Evolutionary conservation across 345 rosid species (phyloP), one percentile per base, ranked within the genome.

Genomic region (Aquilaria malaccensis): DNA sequence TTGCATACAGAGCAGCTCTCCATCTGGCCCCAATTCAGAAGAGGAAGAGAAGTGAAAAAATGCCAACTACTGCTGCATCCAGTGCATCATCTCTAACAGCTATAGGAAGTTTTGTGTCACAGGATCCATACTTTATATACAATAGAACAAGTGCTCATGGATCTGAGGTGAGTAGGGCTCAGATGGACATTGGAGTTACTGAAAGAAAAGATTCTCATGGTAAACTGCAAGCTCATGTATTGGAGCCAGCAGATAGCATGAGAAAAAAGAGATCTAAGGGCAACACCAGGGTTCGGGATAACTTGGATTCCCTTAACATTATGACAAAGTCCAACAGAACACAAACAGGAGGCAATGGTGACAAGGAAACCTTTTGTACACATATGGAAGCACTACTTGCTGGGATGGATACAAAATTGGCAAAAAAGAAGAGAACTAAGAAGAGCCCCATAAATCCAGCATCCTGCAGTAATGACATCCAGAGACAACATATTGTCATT

Each of bases 241-340:
- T 74, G 31, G 59, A 58, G 54, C 76, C 73, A 66, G 71, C 33
- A 63, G 78, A 79, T 53, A 71, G 64, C 14, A 61, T 79, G 22
- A 71, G 72, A 53, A 87, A 77, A 71, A 85, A 81, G 72, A 82
- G 76, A 81, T 79, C 89, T 51, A 78, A 69, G 74, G 80, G 74
- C 51, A 75, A 71, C 58, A 75, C 84, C 47, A 77, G 76, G 56
- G 68, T 46, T 58, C 72, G 74, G 29, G 81, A 22, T 22, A 37
- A 72, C 66, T 58, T 71, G 62, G 73, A 77, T 68, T 81, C 95
- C 29, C 61, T 76, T 41, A 76, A 65, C 61, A 72, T 69, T 66
- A 48, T 66, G 58, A 56, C 63, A 60, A 71, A 53, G 66, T 49
- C 30, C 58, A 41, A 56, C 11, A 55, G 63, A 59, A 67, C 64